phyloP scores from a whole-genome alignment of 345 rosid species.

The Eucalyptus sp. region DNA sequence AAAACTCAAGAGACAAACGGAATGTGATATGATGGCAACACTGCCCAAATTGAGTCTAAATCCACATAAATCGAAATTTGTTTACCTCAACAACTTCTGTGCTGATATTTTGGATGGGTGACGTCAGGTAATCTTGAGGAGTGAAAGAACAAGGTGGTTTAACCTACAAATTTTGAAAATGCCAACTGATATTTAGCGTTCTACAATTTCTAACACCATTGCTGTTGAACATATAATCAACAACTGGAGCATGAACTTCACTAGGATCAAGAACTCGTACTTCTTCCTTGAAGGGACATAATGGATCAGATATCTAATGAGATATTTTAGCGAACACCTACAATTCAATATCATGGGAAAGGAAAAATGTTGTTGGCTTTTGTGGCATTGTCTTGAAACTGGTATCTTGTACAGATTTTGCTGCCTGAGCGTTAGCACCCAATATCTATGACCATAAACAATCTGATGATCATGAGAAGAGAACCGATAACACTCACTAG shows the following conservation, averaged over 20 bases:
- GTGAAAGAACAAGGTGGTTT: slow-evolving; percentile 45
- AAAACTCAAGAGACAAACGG: not conserved
- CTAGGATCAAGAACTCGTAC: slow-evolving; percentile 88
- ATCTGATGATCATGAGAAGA: not conserved
- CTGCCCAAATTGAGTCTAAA: not conserved
- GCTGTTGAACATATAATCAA: slow-evolving; percentile 5
- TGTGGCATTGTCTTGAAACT: not conserved
- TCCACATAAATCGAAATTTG: not conserved
- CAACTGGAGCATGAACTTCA: slow-evolving; percentile 88
- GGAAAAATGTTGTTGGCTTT: not conserved
- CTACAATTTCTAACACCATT: too few relatives aligned
- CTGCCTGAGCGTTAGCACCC: not conserved
- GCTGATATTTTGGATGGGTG: slow-evolving; percentile 90
- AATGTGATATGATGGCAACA: not conserved
- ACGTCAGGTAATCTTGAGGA: slow-evolving; percentile 61
- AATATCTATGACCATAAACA: not conserved
- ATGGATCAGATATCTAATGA: not conserved
- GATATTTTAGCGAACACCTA: too few relatives aligned
- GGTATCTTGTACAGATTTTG: not conserved
- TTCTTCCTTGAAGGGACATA: slow-evolving; percentile 47
- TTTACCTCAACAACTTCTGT: slow-evolving; percentile 51
- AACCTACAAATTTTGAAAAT: slow-evolving; percentile 20
- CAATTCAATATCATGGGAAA: not conserved
- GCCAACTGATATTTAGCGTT: not conserved
- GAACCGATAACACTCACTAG: not conserved